These are phyloP conservation scores for Aspergillus aculeatus DNA, from an alignment of 2,329 filamentous ascomycete genomes.

Conservation along the genomic window DNA sequence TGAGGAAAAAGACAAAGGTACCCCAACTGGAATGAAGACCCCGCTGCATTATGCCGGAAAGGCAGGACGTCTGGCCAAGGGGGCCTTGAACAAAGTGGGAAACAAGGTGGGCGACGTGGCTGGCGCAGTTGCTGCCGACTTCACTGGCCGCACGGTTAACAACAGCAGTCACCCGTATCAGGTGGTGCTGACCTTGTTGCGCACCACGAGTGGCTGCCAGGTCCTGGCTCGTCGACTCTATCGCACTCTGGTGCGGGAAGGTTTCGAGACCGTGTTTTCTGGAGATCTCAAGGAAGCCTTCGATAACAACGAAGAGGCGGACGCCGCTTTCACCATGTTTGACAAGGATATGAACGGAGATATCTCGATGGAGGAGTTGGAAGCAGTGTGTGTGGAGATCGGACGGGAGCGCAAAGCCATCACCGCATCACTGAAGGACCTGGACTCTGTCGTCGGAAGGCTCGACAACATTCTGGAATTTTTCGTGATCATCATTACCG, in stretches of 20 bases:
- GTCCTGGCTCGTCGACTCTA: slow-evolving; percentile 85
- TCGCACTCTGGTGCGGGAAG: slow-evolving; percentile 75
- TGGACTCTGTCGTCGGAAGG: slow-evolving; percentile 89
- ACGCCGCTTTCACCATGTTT: slow-evolving; percentile 86
- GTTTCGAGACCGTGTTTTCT: slow-evolving; percentile 70
- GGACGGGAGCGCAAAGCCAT: slow-evolving; percentile 94
- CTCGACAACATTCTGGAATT: slow-evolving; percentile 87
- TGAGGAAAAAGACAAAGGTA: slow-evolving; percentile 56
- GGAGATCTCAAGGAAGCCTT: slow-evolving; percentile 80
- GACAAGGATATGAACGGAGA: slow-evolving; percentile 97
- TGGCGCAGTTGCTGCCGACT: slow-evolving; percentile 83
- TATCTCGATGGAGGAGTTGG: slow-evolving; percentile 91
- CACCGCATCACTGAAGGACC: slow-evolving; percentile 87
- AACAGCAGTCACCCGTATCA: slow-evolving; percentile 77
- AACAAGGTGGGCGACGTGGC: slow-evolving; percentile 82
- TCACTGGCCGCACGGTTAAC: slow-evolving; percentile 71
- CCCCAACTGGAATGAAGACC: slow-evolving; percentile 60
- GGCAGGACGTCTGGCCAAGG: slow-evolving; percentile 70
- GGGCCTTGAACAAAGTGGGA: slow-evolving; percentile 75
- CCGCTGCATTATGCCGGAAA: slow-evolving; percentile 69
- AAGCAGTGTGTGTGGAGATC: slow-evolving; percentile 90
- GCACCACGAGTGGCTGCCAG: slow-evolving; percentile 71
- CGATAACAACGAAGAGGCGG: slow-evolving; percentile 77
- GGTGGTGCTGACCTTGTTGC: slow-evolving; percentile 75
- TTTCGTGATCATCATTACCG: slow-evolving; percentile 74